Percentiles rank a stretch among this genome's conserved stretches.
Conservation (phyloP, 345 rosid species). For the Eucalyptus cloeziana region DNA sequence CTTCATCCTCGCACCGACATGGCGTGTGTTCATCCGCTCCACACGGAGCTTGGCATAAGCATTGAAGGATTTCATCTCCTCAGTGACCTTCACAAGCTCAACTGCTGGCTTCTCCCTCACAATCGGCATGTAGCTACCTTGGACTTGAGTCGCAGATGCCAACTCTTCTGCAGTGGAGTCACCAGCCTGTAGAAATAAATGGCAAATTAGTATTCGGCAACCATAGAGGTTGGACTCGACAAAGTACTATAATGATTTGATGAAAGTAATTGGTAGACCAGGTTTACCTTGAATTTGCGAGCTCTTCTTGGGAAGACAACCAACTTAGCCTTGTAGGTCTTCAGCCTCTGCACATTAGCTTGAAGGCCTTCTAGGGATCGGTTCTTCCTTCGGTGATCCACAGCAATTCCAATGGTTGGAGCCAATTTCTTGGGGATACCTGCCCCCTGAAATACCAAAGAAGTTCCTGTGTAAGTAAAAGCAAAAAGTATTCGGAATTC, state of each 20-base stretch:
- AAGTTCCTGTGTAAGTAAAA: background rate
- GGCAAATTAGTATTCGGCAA: background rate
- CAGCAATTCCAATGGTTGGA: slow-evolving; percentile 61
- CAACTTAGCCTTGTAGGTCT: slow-evolving; percentile 80
- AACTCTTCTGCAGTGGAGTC: slow-evolving; percentile 40
- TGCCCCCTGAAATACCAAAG: slow-evolving; percentile 14
- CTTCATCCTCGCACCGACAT: slow-evolving; percentile 28
- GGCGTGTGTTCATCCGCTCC: slow-evolving; percentile 18
- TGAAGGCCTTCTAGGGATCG: slow-evolving; percentile 63
- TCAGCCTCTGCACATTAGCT: slow-evolving; percentile 69
- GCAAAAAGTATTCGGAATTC: background rate
- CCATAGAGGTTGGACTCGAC: background rate
- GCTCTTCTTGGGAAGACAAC: slow-evolving; percentile 80
- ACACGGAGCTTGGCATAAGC: slow-evolving; percentile 30
- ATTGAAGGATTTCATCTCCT: slow-evolving; percentile 28
- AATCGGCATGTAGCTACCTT: slow-evolving; percentile 27
- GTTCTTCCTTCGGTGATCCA: slow-evolving; percentile 70
- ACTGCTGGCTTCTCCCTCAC: slow-evolving; percentile 22
- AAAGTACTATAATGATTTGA: background rate
- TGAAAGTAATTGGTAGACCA: background rate
- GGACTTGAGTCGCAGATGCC: slow-evolving; percentile 34
- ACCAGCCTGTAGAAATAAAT: slow-evolving; percentile 15
- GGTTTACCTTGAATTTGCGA: slow-evolving; percentile 50
- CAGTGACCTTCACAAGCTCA: slow-evolving; percentile 28
- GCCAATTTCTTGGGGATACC: slow-evolving; percentile 70